Conservation (phyloP, 257 asterid species). For the Echites panduratus region DNA sequence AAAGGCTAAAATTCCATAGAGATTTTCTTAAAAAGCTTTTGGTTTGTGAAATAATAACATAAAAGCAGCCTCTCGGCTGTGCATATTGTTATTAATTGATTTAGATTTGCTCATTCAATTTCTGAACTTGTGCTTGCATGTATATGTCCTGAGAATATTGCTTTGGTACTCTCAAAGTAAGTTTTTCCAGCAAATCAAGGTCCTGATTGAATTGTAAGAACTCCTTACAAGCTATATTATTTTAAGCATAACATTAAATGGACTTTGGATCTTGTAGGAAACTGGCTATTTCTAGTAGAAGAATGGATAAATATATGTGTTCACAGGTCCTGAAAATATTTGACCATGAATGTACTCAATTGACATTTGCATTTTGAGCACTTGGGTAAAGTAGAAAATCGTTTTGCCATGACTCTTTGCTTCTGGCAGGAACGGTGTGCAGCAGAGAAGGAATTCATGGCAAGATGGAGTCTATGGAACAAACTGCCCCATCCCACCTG, state of each 20-base stretch:
- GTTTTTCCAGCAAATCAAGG: neutral
- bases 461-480: constrained; percentile 51
- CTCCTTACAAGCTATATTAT: neutral
- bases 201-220: neutral
- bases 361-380: neutral
- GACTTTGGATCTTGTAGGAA: neutral
- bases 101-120: neutral
- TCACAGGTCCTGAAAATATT: neutral
- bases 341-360: neutral
- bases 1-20: neutral
- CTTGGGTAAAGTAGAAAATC: neutral
- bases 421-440: constrained; percentile 36
- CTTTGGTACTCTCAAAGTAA: neutral
- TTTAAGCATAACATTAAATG: neutral
- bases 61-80: neutral
- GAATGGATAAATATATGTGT: neutral
- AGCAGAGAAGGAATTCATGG: constrained; percentile 44
- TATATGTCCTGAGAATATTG: neutral
- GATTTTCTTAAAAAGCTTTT: neutral
- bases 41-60: neutral
- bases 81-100: neutral
- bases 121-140: neutral
- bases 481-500: constrained; percentile 47
- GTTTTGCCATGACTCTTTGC: neutral
- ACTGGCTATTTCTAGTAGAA: neutral